A percentile compares a stretch with the other conserved stretches of the same genome.
phyloP scores from a whole-genome alignment of 2,329 filamentous ascomycete genomes.

The Neoscytalidium dimidiatum region DNA sequence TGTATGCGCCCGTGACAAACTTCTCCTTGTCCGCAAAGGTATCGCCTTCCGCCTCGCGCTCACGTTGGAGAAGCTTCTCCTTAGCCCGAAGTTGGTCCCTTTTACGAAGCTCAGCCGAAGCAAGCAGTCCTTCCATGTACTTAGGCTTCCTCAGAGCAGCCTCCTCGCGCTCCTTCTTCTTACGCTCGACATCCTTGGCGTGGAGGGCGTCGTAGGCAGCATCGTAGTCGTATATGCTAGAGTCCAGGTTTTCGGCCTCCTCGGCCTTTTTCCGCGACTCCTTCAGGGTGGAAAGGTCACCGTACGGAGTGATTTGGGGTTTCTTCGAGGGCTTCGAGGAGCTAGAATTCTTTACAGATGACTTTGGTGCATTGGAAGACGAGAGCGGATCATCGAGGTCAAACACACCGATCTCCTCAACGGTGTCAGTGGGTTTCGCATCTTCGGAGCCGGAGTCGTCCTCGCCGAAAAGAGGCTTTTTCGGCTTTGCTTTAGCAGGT shows the following conservation, averaged over 20 bases:
- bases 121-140: constrained; percentile 75
- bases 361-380: constrained; percentile 30
- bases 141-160: constrained; percentile 67
- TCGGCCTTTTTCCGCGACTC: constrained; percentile 65
- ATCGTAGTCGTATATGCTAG: constrained; percentile 84
- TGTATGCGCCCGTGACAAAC: constrained; percentile 83
- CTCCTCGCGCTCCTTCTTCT: constrained; percentile 54
- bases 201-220: constrained; percentile 77
- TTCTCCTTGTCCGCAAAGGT: constrained; percentile 81
- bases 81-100: constrained; percentile 76
- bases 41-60: constrained; percentile 78
- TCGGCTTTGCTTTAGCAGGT: constrained; percentile 28
- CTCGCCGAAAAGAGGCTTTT: constrained; percentile 50
- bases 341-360: constrained; percentile 26
- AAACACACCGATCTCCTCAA: constrained; percentile 58
- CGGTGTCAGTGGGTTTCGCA: constrained; percentile 34
- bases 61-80: constrained; percentile 76
- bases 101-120: constrained; percentile 74
- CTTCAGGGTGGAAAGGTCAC: constrained; percentile 67
- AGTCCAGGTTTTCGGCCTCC: constrained; percentile 67
- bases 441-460: constrained; percentile 59
- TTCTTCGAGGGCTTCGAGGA: constrained; percentile 41
- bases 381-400: constrained; percentile 47
- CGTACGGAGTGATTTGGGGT: constrained; percentile 43
- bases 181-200: constrained; percentile 55